Evolutionary conservation across 768 basidiomycete genomes (phyloP).

Genomic region (Lactarius tabidus): DNA sequence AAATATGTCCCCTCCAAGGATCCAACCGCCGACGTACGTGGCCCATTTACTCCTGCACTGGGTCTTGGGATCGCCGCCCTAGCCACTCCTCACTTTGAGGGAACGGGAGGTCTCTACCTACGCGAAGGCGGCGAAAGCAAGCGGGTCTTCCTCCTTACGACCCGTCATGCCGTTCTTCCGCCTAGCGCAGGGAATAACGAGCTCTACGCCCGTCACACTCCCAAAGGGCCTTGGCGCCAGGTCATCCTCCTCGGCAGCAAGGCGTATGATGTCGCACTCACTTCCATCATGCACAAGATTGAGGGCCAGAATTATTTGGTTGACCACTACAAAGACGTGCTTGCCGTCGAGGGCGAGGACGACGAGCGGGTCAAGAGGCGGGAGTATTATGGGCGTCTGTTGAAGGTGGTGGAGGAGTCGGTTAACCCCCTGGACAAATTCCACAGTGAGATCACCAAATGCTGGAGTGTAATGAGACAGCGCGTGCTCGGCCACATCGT

Average conservation of each 20-base stretch:
- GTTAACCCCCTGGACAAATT: neutral
- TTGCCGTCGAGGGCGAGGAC: neutral
- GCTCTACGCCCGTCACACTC: neutral
- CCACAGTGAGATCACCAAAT: neutral
- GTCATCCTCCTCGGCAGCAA: neutral
- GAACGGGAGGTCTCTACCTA: conserved; percentile 38
- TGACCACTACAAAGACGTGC: neutral
- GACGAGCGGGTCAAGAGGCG: neutral
- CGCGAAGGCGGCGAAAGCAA: conserved; percentile 25
- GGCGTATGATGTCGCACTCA: neutral
- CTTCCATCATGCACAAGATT: neutral
- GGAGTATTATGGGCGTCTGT: neutral
- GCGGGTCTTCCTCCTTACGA: conserved; percentile 33
- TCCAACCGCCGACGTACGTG: conserved; percentile 24
- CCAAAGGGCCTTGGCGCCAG: neutral
- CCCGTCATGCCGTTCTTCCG: conserved; percentile 37
- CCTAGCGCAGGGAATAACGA: conserved; percentile 25
- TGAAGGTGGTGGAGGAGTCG: neutral
- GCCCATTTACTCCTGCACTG: conserved; percentile 37
- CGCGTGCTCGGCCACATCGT: neutral
- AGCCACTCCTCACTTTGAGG: conserved; percentile 34
- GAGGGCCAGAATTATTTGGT: rapidly evolving
- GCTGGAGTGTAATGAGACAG: neutral
- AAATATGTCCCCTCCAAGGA: conserved; percentile 23
- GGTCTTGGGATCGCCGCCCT: conserved; percentile 36